Conservation (phyloP, 768 basidiomycete genomes). For the Omphalotus guepiniiformis region DNA sequence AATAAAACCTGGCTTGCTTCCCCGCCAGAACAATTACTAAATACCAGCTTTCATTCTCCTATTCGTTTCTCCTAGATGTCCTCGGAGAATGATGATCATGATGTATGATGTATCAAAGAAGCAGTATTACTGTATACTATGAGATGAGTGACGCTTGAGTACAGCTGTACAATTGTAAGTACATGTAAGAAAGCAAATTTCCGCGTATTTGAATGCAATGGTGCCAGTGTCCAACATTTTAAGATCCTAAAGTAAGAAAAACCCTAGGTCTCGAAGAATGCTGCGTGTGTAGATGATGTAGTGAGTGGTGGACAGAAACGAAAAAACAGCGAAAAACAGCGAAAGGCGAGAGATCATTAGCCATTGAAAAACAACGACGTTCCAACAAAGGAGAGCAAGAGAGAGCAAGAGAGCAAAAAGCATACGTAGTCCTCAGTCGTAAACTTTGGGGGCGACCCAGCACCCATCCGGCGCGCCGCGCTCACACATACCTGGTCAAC, state of each 20-base stretch:
- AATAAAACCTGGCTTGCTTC: no score
- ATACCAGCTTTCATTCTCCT: no score
- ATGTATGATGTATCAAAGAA: no score
- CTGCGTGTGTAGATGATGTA: no score
- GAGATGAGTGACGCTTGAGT: not conserved
- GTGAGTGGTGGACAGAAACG: not conserved
- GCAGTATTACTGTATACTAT: not conserved
- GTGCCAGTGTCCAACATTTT: not conserved
- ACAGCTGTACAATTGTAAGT: not conserved
- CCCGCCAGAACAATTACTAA: no score
- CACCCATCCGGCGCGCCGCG: no score
- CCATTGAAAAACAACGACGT: not conserved
- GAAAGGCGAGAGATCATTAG: not conserved
- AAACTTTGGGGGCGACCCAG: no score
- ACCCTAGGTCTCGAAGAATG: not conserved
- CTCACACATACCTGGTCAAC: no score
- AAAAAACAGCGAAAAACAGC: not conserved
- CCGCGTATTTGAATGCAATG: not conserved
- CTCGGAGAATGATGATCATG: no score
- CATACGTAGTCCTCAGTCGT: not conserved
- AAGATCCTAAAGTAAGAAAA: not conserved
- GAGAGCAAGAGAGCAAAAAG: not conserved
- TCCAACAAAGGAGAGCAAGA: not conserved
- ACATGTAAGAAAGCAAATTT: not conserved
- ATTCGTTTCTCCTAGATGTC: no score